Evolutionary conservation across 371 early-diverging fungal species (phyloP).

Genomic region (Parasitella parasitica): DNA sequence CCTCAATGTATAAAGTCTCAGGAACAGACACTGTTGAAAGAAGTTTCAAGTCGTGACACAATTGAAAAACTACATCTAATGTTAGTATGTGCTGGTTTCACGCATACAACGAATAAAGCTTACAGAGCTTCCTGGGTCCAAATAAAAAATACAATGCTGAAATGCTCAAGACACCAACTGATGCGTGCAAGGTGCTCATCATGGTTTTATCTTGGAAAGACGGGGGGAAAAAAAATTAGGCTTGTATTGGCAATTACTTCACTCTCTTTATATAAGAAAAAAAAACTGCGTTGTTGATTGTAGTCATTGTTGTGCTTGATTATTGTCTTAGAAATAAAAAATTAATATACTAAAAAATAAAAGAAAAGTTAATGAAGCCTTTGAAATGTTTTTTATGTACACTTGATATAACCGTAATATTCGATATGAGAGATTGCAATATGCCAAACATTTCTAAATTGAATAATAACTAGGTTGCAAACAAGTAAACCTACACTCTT

Average conservation of each 20-base stretch:
- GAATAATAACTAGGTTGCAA: too few species aligned
- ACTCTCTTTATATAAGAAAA: not conserved
- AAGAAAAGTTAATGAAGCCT: too few species aligned
- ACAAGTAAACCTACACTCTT: too few species aligned
- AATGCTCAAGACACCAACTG: too few species aligned
- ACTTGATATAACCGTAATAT: too few species aligned
- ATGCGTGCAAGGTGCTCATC: not conserved
- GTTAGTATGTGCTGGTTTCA: not conserved
- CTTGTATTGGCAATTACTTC: too few species aligned
- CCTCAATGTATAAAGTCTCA: not conserved
- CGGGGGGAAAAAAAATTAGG: not conserved
- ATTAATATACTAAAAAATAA: too few species aligned
- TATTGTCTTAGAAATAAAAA: not conserved
- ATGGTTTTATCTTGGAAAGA: not conserved
- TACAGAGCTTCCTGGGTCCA: not conserved
- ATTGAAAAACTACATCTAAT: not conserved
- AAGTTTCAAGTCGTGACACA: not conserved
- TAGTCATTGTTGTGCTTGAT: not conserved
- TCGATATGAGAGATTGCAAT: too few species aligned
- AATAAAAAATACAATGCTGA: not conserved
- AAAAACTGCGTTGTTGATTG: not conserved
- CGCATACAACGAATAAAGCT: not conserved
- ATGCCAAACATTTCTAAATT: too few species aligned
- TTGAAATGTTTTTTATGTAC: too few species aligned
- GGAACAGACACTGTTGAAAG: not conserved